Base-by-base conservation (phyloP, 2,329 filamentous ascomycete species). In the Penicillium digitatum region DNA sequence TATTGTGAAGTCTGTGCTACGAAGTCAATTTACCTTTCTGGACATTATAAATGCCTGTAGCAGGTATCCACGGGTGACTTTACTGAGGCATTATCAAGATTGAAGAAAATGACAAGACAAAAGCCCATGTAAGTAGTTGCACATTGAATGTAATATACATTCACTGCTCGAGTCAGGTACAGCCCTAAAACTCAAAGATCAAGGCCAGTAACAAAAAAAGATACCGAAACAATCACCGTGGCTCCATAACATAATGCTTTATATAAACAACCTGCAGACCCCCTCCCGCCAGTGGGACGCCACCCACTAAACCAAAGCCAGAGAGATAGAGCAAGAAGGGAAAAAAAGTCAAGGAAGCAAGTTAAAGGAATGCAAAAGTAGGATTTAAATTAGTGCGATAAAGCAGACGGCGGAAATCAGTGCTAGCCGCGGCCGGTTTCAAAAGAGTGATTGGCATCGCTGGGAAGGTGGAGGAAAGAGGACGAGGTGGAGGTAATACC, bases 171-270 rank as follows among this genome's bases (percentile, higher is more conserved):
- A 43, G 49, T 39, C 18, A 57, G 45, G 29, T 50, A 58, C 53
- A 63, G 18, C 22, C 39, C 50, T 24, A 35, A 40, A 35, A 40
- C 45, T 56, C 24, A 59, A 55, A 55, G 56, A 48, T 44, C 10
- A 49, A 54, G 50, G 38, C 22, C 46, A 64, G n/a, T 40, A 50
- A 57, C 11, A 39, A 46, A 48, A 47, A 22, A 47, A 52, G 32
- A 62, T 45, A 55, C 51, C 46, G 45, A 43, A 56, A 60, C 43
- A 54, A 58, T 62, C 62, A 58, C 63, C 61, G 32, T 57, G 56
- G 64, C 66, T 65, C 66, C 66, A 52, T 61, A 50, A 56, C 63
- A 57, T 56, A 45, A 70, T 70, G 67, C 64, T 62, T 61, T 55
- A 31, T 52, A 58, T 57, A 38, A 55, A 45, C 61, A 58, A 52